phyloP scores from a whole-genome alignment of 1,284 basidiomycete species.

The Sporisorium sorghi region DNA sequence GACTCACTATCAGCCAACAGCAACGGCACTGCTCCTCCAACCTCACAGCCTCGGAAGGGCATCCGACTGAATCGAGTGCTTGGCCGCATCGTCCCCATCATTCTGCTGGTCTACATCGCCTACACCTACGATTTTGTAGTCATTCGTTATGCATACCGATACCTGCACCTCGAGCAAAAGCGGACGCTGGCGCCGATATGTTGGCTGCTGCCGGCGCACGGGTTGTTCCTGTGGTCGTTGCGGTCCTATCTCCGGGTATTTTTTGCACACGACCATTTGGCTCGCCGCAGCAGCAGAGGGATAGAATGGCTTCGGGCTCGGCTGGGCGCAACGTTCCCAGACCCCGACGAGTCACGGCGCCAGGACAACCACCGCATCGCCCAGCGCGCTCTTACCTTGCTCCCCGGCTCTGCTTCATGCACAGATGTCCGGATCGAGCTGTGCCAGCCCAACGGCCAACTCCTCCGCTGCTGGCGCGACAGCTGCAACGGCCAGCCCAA shows the following conservation, averaged over 20 bases:
- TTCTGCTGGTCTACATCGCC: slow-evolving; percentile 38
- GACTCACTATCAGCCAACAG: too few relatives aligned
- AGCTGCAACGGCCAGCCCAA: slow-evolving; percentile 30
- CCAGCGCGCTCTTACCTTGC: not conserved
- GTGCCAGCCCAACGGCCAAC: slow-evolving; percentile 28
- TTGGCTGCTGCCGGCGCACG: slow-evolving; percentile 31
- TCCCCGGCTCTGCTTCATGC: not conserved
- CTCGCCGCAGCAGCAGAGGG: not conserved
- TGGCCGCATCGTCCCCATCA: slow-evolving; percentile 43
- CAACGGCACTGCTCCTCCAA: not conserved
- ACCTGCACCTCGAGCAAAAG: slow-evolving; percentile 16
- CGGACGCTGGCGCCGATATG: slow-evolving; percentile 6
- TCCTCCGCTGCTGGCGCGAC: slow-evolving; percentile 33
- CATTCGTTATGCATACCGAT: slow-evolving; percentile 22
- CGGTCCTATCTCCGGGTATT: slow-evolving; percentile 38
- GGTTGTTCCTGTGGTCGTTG: slow-evolving; percentile 27
- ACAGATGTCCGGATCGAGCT: slow-evolving; percentile 4
- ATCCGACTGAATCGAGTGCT: slow-evolving; percentile 43
- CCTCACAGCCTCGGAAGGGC: slow-evolving; percentile 6
- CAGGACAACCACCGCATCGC: slow-evolving; percentile 2
- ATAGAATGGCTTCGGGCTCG: slow-evolving; percentile 5
- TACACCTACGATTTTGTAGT: slow-evolving; percentile 40
- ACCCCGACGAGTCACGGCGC: not conserved
- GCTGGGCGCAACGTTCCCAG: slow-evolving; percentile 13
- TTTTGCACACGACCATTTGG: slow-evolving; percentile 16